phyloP scores from a whole-genome alignment of 2,329 filamentous ascomycete genomes.

The Dactylonectria macrodidyma region DNA sequence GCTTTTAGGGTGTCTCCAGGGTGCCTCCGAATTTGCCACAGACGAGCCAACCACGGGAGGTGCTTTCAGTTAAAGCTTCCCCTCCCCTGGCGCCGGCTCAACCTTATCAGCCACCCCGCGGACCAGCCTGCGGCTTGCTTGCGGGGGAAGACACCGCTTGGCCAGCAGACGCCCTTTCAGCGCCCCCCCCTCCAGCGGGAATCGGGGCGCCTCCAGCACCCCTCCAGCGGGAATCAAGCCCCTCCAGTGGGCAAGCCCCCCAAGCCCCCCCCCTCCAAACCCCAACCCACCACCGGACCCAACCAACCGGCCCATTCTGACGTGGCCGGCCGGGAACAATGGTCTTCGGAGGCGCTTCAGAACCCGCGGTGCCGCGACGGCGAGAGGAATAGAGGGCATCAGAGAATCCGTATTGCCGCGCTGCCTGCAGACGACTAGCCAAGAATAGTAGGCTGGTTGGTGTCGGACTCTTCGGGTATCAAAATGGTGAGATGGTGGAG shows the following conservation, averaged over 20 bases:
- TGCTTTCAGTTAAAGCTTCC: slow-evolving; percentile 16
- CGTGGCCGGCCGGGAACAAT: slow-evolving; percentile 22
- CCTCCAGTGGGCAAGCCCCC: not conserved
- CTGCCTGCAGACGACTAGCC: slow-evolving; percentile 1
- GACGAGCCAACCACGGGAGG: slow-evolving; percentile 10
- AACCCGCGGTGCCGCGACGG: not conserved
- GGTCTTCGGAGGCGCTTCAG: not conserved
- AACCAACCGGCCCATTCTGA: slow-evolving; percentile 24
- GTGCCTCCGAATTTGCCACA: not conserved
- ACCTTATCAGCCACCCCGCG: slow-evolving; percentile 46
- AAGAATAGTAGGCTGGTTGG: not conserved
- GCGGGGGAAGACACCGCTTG: slow-evolving; percentile 15
- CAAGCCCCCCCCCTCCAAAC: slow-evolving; percentile 3
- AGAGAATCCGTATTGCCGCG: not conserved
- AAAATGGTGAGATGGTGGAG: not conserved
- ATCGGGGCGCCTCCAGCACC: not conserved
- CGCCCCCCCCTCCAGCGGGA: not conserved
- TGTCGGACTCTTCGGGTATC: not conserved
- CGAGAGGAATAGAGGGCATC: not conserved
- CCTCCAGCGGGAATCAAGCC: not conserved
- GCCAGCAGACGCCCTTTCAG: not conserved
- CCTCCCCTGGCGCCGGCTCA: slow-evolving; percentile 35
- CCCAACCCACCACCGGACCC: slow-evolving; percentile 26
- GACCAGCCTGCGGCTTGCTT: slow-evolving; percentile 28
- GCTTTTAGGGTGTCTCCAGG: not conserved